A percentile compares a stretch with the other conserved stretches of the same genome.
Conservation (phyloP, 805 yeast genomes). For the Brettanomyces anomalus region DNA sequence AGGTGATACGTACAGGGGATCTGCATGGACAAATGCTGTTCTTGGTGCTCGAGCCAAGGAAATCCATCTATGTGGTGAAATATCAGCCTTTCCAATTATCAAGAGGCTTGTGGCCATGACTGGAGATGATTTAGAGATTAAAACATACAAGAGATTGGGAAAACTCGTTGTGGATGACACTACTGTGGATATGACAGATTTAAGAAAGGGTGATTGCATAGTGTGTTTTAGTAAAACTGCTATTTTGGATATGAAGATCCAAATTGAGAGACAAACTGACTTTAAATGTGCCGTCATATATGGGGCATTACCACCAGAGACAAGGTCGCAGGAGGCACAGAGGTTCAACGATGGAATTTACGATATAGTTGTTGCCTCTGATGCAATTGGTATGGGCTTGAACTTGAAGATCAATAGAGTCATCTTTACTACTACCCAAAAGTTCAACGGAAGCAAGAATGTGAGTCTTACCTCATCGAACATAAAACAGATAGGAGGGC, state of each 20-base stretch:
- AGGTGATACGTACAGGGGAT: conserved; percentile 68
- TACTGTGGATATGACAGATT: conserved; percentile 28
- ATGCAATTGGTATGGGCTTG: conserved; percentile 97
- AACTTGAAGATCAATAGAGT: conserved; percentile 78
- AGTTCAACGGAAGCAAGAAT: conserved; percentile 58
- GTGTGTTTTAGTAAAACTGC: conserved; percentile 75
- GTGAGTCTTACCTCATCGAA: conserved; percentile 49
- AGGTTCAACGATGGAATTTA: conserved; percentile 71
- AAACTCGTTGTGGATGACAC: conserved; percentile 46
- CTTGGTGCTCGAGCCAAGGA: conserved; percentile 82
- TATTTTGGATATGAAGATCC: conserved; percentile 59
- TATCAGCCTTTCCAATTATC: conserved; percentile 66
- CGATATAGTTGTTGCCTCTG: conserved; percentile 87
- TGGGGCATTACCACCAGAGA: conserved; percentile 95
- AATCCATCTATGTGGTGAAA: conserved; percentile 91
- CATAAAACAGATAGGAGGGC: conserved; percentile 88
- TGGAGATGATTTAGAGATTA: conserved; percentile 74
- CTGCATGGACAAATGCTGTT: conserved; percentile 91
- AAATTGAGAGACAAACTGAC: conserved; percentile 55
- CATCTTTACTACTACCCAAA: conserved; percentile 57
- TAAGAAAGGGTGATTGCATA: conserved; percentile 76
- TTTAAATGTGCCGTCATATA: conserved; percentile 80
- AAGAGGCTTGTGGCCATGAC: conserved; percentile 50
- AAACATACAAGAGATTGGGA: conserved; percentile 68
- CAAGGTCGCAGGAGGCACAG: conserved; percentile 74